Base-by-base conservation (phyloP, 352 stramenopile species). In the Globisporangium radiosum region DNA sequence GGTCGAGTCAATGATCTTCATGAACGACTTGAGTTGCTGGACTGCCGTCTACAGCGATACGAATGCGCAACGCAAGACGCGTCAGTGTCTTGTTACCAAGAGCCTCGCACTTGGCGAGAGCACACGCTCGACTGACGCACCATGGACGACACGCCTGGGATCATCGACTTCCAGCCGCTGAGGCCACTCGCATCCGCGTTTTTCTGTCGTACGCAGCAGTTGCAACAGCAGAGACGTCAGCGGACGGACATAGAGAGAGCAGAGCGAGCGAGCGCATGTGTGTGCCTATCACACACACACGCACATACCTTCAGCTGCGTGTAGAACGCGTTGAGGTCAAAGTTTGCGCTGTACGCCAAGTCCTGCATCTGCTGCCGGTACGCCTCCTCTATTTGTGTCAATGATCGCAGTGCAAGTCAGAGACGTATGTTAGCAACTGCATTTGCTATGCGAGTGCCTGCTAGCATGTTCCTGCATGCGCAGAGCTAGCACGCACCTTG, bases 1-100 rank as follows among this genome's bases (percentile, higher is more conserved):
- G 48, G 87, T 85, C 33, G 72, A 70, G 59, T 94, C 83, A 47
- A 94, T 56, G 51, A 93, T 94, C 52, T 63, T 60, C 74, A 94
- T 78, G 63, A 90, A 91, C 43, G 66, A 58, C 70, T 94, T 94
- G 61, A 94, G 75, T 60, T 94, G 85, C 66, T 94, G 82, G 47
- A 94, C 85, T 17, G 80, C 81, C 64, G 75, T 89, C 85, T 94
- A 15, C 43, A 39, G 44, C 44, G 11, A 50, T n/a, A 57, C 1
- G 6, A 42, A 3, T 6, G 33, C 13, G 55, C 45, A 14, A 60
- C 9, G 7, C 9, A 49, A 37, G 7, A 33, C n/a, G 6, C 39
- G 17, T 13, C 36, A 39, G 25, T 33, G 25, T 3, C 25, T 33
- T 33, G 25, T 3, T 33, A 33, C 25, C 25, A 33, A 33, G 3